Conservation (phyloP, 345 rosid species). For the Lepidium didymum region DNA sequence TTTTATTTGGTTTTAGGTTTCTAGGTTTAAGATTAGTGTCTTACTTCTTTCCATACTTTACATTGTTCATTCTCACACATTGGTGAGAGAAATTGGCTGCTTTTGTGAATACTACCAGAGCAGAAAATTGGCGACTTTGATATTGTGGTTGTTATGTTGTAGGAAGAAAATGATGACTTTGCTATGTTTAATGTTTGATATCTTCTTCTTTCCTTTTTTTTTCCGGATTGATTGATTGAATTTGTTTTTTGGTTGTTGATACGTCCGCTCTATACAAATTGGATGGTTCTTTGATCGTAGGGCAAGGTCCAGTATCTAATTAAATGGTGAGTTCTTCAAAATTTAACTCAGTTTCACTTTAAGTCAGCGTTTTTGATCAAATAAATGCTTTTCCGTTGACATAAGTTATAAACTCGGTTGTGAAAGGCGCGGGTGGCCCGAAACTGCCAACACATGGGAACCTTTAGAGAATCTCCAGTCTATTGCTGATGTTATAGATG, state of each 20-base stretch:
- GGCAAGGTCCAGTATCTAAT: conserved; percentile 93
- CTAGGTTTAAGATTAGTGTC: background rate
- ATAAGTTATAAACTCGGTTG: conserved; percentile 15
- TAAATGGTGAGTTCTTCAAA: conserved; percentile 65
- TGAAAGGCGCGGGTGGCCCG: conserved; percentile 98
- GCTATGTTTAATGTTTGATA: conserved; percentile 7
- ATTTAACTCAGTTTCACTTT: background rate
- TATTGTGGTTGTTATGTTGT: background rate
- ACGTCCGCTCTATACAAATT: background rate
- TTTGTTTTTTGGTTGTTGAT: conserved; percentile 8
- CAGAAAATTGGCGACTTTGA: background rate
- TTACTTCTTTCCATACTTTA: background rate
- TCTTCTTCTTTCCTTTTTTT: background rate
- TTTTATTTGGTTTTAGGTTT: background rate
- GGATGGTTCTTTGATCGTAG: conserved; percentile 35
- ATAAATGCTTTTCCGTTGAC: conserved; percentile 10
- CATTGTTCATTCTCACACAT: background rate
- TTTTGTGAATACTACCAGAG: background rate
- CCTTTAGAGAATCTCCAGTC: conserved; percentile 87
- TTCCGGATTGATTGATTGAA: background rate
- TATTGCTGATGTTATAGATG: conserved; percentile 89
- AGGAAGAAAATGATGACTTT: background rate
- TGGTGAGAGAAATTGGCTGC: conserved; percentile 2
- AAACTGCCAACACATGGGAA: conserved; percentile 96
- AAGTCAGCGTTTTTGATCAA: conserved; percentile 1